Percentiles rank a stretch among this genome's conserved stretches.
These are phyloP conservation scores for Microdochium trichocladiopsis DNA, from an alignment of 2,329 filamentous ascomycete species.

Conservation along the genomic window DNA sequence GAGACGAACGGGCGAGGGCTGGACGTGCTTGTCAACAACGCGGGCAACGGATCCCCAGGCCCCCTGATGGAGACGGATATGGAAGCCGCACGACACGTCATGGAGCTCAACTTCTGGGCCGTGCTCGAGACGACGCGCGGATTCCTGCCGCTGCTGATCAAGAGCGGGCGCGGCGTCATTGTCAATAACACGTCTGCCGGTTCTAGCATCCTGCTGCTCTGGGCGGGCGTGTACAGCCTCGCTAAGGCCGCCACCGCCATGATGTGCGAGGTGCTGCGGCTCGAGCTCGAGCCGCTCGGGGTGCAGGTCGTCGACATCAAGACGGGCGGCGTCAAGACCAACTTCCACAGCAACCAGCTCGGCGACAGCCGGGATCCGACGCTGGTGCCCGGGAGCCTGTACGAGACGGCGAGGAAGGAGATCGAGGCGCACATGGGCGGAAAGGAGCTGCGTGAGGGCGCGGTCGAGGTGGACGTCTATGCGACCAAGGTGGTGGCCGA, in stretches of 20 bases:
- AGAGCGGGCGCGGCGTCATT: not conserved
- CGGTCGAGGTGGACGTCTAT: not conserved
- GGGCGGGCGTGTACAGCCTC: constrained; percentile 13
- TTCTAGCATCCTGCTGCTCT: constrained; percentile 9
- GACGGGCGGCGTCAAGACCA: constrained; percentile 4
- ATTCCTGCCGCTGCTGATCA: constrained; percentile 15
- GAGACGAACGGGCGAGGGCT: constrained; percentile 21
- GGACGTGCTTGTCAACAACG: not conserved
- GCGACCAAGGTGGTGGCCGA: not conserved
- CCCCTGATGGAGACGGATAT: not conserved
- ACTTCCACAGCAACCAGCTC: constrained; percentile 2
- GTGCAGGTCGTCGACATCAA: constrained; percentile 15
- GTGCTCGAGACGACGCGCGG: constrained; percentile 4
- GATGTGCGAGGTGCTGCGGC: constrained; percentile 13
- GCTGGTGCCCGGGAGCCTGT: not conserved
- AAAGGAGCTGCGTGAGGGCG: not conserved
- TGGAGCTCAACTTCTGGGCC: constrained; percentile 10
- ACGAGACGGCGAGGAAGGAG: not conserved
- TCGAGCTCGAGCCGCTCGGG: constrained; percentile 14
- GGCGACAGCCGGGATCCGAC: not conserved
- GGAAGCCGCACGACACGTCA: constrained; percentile 6
- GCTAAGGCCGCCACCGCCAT: constrained; percentile 13
- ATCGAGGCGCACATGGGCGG: not conserved
- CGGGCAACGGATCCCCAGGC: not conserved
- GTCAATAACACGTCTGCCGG: constrained; percentile 3